These are phyloP conservation scores for Wickerhamomyces alni DNA, from an alignment of 805 yeast species.

Conservation along the genomic window DNA sequence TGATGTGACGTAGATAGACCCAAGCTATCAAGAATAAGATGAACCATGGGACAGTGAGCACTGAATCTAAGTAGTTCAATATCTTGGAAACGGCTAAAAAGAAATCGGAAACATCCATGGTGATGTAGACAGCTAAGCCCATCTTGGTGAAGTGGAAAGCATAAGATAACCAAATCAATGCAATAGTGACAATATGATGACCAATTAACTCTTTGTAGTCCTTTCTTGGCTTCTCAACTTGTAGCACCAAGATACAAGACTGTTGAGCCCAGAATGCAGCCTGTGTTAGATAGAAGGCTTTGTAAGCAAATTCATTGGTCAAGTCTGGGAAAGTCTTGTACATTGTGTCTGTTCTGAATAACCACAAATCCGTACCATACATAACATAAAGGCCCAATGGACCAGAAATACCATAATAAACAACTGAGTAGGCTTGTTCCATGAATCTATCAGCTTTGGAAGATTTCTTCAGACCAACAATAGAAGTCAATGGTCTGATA, in stretches of 20 bases:
- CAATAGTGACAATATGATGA: conserved; percentile 89
- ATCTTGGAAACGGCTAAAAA: conserved; percentile 80
- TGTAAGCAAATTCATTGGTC: conserved; percentile 62
- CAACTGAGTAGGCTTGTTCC: conserved; percentile 85
- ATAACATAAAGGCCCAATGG: conserved; percentile 88
- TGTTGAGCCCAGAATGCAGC: conserved; percentile 99
- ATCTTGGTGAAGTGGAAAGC: conserved; percentile 95
- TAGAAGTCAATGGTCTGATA: conserved; percentile 63
- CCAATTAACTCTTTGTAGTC: conserved; percentile 87
- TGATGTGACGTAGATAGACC: conserved; percentile 85
- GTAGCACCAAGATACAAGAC: conserved; percentile 72
- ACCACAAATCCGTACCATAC: conserved; percentile 83
- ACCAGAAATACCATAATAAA: conserved; percentile 76
- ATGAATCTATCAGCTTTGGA: conserved; percentile 72
- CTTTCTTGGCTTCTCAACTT: conserved; percentile 91
- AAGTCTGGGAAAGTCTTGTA: conserved; percentile 81
- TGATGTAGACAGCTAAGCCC: conserved; percentile 84
- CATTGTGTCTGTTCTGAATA: conserved; percentile 77
- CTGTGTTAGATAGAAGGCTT: conserved; percentile 81
- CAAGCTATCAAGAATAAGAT: conserved; percentile 64
- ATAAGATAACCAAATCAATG: conserved; percentile 80
- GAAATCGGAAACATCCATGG: conserved; percentile 95
- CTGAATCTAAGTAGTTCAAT: conserved; percentile 76
- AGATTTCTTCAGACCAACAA: conserved; percentile 39
- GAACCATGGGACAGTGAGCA: conserved; percentile 58